Evolutionary conservation across 345 rosid genomes (phyloP), one percentile per base, ranked within the genome.

Genomic region (Eucalyptus polybractea): DNA sequence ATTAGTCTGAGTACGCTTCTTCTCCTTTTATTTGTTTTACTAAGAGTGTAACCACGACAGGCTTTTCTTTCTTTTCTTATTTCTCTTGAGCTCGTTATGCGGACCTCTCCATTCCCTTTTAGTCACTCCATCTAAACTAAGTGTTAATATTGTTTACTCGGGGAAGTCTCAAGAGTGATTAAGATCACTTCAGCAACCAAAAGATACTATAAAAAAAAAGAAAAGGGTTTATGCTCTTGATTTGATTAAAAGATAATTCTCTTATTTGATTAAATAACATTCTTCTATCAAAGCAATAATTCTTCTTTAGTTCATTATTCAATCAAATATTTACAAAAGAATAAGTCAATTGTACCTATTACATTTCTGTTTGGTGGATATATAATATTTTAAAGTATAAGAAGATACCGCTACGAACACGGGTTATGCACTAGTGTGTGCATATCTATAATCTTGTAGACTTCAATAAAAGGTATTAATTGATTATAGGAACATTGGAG

Each of bases 401-500:
- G 31, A 25, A 60, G 31, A 60, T 60, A 27, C 14, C 16, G 1
- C 31, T 27, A 13, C 31, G 14, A 60, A 60, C 16, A 13, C 7
- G 4, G 69, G 14, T 6, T 60, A 29, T 60, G 1, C 31, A 27
- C 33, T 60, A 60, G 15, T 60, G 8, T 60, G 69, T 60, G 16
- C 69, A 27, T 60, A 27, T 27, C n/a, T 60, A 60, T 60, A 6
- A 27, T 3, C 4, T 3, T 27, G 33, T 27, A 60, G 69, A 27
- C 69, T 27, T 60, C 29, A 58, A 60, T 12, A 27, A 29, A 60
- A 60, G 33, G 31, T 5, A 60, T 60, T 6, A 27, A 27, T 60
- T 60, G 31, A 60, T 65, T 13, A 85, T 94, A 94, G 96, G 93
- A 93, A 85, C 96, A 95, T 56, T 45, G 47, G 47, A 45, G 47